phyloP scores from a whole-genome alignment of 441 rosid species.

The Flueggea neowawraea region DNA sequence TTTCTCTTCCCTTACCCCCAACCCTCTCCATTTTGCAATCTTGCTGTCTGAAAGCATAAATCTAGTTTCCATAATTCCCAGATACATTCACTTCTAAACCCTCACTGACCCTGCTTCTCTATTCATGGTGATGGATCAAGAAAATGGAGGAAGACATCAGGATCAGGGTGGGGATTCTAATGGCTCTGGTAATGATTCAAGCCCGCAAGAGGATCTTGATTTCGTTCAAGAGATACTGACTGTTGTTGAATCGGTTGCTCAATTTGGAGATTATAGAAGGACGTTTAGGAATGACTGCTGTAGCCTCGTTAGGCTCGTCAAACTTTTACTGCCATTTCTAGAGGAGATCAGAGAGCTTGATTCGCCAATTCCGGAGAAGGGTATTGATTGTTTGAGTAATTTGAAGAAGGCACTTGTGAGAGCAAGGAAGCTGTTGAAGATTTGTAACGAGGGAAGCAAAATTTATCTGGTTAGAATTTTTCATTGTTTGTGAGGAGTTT shows the following conservation, averaged over 20 bases:
- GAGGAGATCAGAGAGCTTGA: constrained; percentile 49
- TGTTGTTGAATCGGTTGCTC: constrained; percentile 28
- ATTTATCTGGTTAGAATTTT: constrained; percentile 56
- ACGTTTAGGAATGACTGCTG: constrained; percentile 51
- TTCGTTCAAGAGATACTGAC: constrained; percentile 10
- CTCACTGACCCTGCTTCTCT: neutral
- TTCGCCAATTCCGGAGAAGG: constrained; percentile 17
- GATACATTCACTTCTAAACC: neutral
- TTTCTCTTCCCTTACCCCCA: neutral
- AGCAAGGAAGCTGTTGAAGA: constrained; percentile 54
- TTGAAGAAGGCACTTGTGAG: constrained; percentile 37
- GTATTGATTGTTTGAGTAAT: constrained; percentile 17
- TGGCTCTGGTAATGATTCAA: neutral
- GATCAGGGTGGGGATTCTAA: constrained; percentile 1
- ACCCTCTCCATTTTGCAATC: neutral
- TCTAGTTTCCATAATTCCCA: neutral
- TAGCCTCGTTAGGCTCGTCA: constrained; percentile 50
- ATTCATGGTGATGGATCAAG: constrained; percentile 3
- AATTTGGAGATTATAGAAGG: constrained; percentile 23
- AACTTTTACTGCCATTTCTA: constrained; percentile 50
- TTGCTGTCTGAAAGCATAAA: neutral
- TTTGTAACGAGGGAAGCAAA: constrained; percentile 74
- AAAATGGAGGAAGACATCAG: constrained; percentile 5
- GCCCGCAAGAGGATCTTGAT: constrained; percentile 5
- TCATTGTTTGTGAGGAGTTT: neutral